Evolutionary conservation across 2,329 filamentous ascomycete genomes (phyloP).

Genomic region (Albophoma yamanashiensis): DNA sequence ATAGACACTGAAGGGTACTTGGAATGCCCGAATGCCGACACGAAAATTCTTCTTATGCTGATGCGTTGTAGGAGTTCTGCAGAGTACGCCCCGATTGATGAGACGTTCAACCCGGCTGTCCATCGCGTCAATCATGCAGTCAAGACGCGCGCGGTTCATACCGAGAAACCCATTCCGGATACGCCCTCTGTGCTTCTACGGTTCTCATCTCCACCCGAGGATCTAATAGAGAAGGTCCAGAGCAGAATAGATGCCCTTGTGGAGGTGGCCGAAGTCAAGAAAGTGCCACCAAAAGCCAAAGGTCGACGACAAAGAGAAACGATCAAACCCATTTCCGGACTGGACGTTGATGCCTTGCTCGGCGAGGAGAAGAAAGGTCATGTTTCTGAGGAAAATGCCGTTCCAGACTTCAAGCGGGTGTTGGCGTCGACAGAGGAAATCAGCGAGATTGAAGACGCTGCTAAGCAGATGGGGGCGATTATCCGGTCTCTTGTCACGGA

Average conservation of each 20-base stretch:
- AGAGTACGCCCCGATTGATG: conserved; percentile 70
- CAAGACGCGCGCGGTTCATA: conserved; percentile 68
- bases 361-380: conserved; percentile 33
- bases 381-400: conserved; percentile 59
- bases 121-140: conserved; percentile 84
- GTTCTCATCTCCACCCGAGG: conserved; percentile 61
- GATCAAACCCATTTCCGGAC: conserved; percentile 76
- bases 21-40: not conserved
- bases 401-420: conserved; percentile 83
- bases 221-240: conserved; percentile 49
- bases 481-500: conserved; percentile 57
- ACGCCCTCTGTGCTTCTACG: conserved; percentile 55
- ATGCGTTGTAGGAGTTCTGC: conserved; percentile 23
- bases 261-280: conserved; percentile 68
- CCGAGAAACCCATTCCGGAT: conserved; percentile 51
- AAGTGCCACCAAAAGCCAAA: conserved; percentile 72
- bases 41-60: not conserved
- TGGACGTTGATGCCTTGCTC: conserved; percentile 79
- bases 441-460: conserved; percentile 52
- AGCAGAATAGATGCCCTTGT: conserved; percentile 54
- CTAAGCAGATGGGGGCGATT: conserved; percentile 64
- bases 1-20: conserved; percentile 64
- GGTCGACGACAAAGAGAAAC: conserved; percentile 59
- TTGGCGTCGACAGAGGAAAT: conserved; percentile 51
- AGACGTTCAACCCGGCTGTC: conserved; percentile 75